Evolutionary conservation across 345 rosid species (phyloP), one percentile per base, ranked within the genome.

Genomic region (Ricinus communis): DNA sequence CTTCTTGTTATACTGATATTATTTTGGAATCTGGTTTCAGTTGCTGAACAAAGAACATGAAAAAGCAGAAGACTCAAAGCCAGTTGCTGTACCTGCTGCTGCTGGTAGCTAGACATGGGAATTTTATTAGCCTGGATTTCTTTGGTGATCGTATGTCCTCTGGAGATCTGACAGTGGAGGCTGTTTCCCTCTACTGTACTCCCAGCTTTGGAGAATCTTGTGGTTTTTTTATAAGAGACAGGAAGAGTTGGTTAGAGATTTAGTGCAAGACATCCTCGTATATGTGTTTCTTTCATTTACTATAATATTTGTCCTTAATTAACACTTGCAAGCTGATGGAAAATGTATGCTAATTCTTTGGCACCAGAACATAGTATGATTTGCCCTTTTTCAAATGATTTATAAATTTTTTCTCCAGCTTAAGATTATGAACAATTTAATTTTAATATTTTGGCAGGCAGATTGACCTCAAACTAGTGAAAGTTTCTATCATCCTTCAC

Each of bases 31-130:
- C 19, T 55, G 19, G 52, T 80, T 77, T 77, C 87, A 91, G 97
- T 82, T 94, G 76, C 82, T 88, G 65, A 91, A 94, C 85, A 90
- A 88, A 80, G 98, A 94, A 75, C 98, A 91, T 18, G 96, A 89
- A 60, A 91, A 90, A 62, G 88, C 90, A 0, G 97, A 91, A 75
- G 97, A 94, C 76, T 81, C 86, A 3, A 88, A 89, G 77, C 85
- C 93, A 7, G 83, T 86, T 66, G 68, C 89, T 11, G 82, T 84
- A 43, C 85, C 87, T 2, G 74, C 85, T 69, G 75, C 80, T 43
- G 70, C 75, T 49, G 85, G 82, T 75, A 83, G 87, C 83, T 82
- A 83, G 78, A 54, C 28, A 11, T 18, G 47, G 55, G 7, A 36
- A 45, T 45, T 57, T 43, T 16, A 56, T 28, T 16, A 3, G 54